Percentiles rank a stretch among this genome's conserved stretches.
These are phyloP conservation scores for Emydomyces testavorans DNA, from an alignment of 2,329 filamentous ascomycete genomes.

Conservation along the genomic window DNA sequence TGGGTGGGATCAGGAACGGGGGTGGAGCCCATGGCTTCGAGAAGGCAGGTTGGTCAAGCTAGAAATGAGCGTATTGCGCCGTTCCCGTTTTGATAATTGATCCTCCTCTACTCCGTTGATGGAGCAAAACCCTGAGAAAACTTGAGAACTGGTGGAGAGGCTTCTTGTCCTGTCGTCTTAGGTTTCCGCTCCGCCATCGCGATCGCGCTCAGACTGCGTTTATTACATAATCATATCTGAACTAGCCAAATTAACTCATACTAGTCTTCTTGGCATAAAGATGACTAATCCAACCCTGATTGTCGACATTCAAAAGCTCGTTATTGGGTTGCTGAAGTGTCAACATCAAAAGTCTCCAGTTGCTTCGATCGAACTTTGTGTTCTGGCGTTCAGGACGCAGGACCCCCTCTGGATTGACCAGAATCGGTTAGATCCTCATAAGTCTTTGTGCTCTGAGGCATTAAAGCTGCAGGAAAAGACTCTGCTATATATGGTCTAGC, in stretches of 20 bases:
- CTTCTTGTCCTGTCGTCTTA: neutral
- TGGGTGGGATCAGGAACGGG: conserved; percentile 20
- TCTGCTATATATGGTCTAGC: too few species aligned
- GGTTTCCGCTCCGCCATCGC: neutral
- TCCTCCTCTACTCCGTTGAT: neutral
- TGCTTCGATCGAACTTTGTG: neutral
- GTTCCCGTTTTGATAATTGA: too few species aligned
- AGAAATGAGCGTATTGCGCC: too few species aligned
- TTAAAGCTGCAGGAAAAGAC: too few species aligned
- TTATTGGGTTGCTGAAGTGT: neutral
- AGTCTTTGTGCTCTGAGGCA: too few species aligned
- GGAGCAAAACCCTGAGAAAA: neutral
- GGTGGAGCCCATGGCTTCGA: conserved; percentile 9
- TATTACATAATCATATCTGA: neutral
- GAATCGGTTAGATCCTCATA: neutral
- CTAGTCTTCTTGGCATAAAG: too few species aligned
- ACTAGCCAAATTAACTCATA: too few species aligned
- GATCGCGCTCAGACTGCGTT: neutral
- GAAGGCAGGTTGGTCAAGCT: neutral
- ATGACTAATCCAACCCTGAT: too few species aligned
- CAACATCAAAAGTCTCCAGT: neutral
- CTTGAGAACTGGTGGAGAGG: neutral
- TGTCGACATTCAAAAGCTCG: too few species aligned
- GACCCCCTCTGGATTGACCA: neutral
- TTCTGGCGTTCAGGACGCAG: neutral